Percentiles rank a stretch among this genome's conserved stretches.
Conservation (phyloP, 208 protist genomes). For the Trypanosoma conorhini region DNA sequence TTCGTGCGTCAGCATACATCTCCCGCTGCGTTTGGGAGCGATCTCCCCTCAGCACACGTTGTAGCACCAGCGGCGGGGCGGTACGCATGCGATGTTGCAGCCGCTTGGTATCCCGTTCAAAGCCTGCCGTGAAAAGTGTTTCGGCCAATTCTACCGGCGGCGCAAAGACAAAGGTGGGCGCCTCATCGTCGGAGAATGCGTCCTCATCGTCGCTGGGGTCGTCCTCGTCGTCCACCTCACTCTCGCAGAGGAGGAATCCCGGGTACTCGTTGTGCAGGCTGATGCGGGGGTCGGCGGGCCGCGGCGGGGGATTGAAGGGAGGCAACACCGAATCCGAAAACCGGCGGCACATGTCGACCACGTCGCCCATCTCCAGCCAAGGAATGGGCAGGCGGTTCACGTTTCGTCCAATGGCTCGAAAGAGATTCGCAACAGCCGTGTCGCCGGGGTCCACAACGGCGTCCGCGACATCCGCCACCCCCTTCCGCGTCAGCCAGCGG, state of each 20-base stretch:
- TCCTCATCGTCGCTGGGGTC: constrained; percentile 81
- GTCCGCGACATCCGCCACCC: constrained; percentile 56
- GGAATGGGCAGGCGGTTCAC: constrained; percentile 88
- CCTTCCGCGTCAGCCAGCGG: constrained; percentile 69
- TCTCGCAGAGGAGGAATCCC: constrained; percentile 88
- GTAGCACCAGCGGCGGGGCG: constrained; percentile 78
- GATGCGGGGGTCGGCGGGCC: constrained; percentile 87
- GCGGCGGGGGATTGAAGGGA: constrained; percentile 82
- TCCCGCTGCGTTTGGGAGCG: constrained; percentile 69
- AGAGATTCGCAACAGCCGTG: constrained; percentile 65
- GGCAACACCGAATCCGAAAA: constrained; percentile 65
- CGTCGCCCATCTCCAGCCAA: constrained; percentile 92
- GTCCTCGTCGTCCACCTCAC: constrained; percentile 87
- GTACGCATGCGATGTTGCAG: constrained; percentile 90
- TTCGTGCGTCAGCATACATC: constrained; percentile 59
- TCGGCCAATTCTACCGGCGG: constrained; percentile 81
- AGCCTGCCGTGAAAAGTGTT: constrained; percentile 86
- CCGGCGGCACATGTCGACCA: constrained; percentile 88
- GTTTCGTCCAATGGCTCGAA: constrained; percentile 74
- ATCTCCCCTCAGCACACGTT: constrained; percentile 76
- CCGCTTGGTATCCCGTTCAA: constrained; percentile 84
- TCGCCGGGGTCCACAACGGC: constrained; percentile 58
- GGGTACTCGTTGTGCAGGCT: constrained; percentile 88
- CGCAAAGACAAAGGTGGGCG: constrained; percentile 85
- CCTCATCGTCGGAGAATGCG: constrained; percentile 91